Base-by-base conservation (phyloP, 1,284 basidiomycete species). In the Ustilago sp. region DNA sequence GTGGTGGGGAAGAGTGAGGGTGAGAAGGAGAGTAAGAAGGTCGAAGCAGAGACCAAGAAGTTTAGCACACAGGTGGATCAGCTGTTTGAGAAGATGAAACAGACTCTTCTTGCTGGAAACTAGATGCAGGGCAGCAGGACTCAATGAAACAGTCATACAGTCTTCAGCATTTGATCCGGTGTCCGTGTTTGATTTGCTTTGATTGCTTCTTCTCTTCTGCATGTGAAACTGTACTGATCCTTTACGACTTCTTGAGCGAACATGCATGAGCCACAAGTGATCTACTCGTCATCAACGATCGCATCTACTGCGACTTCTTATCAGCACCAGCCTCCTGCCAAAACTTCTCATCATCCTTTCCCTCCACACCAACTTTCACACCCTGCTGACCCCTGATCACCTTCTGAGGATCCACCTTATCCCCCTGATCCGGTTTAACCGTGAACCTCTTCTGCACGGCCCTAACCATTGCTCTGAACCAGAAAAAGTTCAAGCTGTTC, bases 401-500 rank as follows among this genome's bases (percentile, higher is more conserved):
- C 63, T 75, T 79, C 28, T 65, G 43, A 23, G 79, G 55, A 57
- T 80, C 79, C 19, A 80, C 38, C 36, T 65, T 59, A 17, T 36
- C 62, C 3, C 48, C 57, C 47, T 55, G 41, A 4, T 62, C 59
- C 41, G 77, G 63, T 58, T 74, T 65, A 28, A 77, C 65, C 3
- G 68, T 61, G 60, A 86, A 86, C 43, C 84, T 79, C 77, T 87
- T 87, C 57, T 72, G 77, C 7, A 87, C 79, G 3, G 86, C 86
- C 31, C 81, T 72, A 19, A 86, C 55, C 86, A 86, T 85, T 5
- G 85, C 81, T 31, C 83, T 59, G 82, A 87, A 87, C 87, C 87
- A 87, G 75, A 86, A 84, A 36, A 86, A 86, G 83, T 87, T 87
- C 56, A 85, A 68, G 32, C 72, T 68, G 76, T 84, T 84, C 45